Evolutionary conservation across 306 rosid species (phyloP).

Genomic region (Sicyos baderoa): DNA sequence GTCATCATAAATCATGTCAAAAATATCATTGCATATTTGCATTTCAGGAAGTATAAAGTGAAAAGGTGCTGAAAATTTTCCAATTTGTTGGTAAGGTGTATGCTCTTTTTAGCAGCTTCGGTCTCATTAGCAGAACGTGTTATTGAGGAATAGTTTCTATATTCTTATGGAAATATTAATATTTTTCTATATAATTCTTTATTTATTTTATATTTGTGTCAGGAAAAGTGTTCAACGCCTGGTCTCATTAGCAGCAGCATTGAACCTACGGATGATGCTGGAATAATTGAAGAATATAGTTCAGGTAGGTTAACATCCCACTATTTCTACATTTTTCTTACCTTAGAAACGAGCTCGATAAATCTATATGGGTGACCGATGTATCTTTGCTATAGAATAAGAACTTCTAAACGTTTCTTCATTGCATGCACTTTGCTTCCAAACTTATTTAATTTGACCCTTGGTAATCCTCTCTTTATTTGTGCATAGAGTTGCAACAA

Average conservation of each 20-base stretch:
- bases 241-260: slow-evolving; percentile 27
- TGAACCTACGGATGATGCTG: slow-evolving; percentile 38
- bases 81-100: slow-evolving; percentile 13
- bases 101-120: slow-evolving; percentile 11
- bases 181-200: slow-evolving; percentile 23
- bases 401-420: neutral
- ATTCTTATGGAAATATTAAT: neutral
- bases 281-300: slow-evolving; percentile 34
- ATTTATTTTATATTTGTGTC: slow-evolving; percentile 30
- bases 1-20: slow-evolving; percentile 11
- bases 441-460: neutral
- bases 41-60: slow-evolving; percentile 20
- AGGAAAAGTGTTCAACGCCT: slow-evolving; percentile 44
- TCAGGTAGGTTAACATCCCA: slow-evolving; percentile 36
- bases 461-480: neutral
- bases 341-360: neutral
- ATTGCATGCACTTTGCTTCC: neutral
- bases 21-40: slow-evolving; percentile 15
- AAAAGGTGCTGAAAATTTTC: slow-evolving; percentile 18
- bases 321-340: slow-evolving; percentile 9
- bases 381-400: neutral
- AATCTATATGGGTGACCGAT: neutral
- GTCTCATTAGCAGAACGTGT: slow-evolving; percentile 7
- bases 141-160: slow-evolving; percentile 14
- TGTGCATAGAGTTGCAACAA: neutral